Base-by-base conservation (phyloP, 2,329 filamentous ascomycete genomes). In the Akanthomyces uredinophilus region DNA sequence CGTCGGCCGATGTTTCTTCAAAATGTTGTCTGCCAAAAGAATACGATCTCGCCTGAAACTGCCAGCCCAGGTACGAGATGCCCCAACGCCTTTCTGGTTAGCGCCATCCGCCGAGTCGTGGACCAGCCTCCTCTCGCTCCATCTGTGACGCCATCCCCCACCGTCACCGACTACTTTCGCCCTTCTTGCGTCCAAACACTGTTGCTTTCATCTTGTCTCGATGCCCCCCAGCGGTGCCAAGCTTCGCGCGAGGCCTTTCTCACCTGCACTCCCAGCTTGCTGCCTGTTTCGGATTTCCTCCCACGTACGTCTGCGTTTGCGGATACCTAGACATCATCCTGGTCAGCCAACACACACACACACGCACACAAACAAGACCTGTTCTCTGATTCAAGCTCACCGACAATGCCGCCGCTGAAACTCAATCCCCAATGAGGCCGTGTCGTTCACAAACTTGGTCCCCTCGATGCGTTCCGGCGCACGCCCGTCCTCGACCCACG, bases 401-500 rank as follows among this genome's bases (percentile, higher is more conserved):
- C 41, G 49, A 24, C 59, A 61, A 24, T 61, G 59, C n/a, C 49
- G 50, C 18, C 59, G 37, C 24, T 46, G 27, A 16, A 61, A 55
- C 11, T 54, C 59, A 14, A 61, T 29, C 5, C 59, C 59, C 43
- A 39, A 29, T 1, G 39, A 16, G 10, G 29, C 41, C 1, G 18
- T 49, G 11, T 61, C 59, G 18, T 55, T 49, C 18, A 55, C 50
- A 29, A 27, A 61, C 29, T 61, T 61, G 18, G 59, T 61, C 29
- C 59, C 59, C 50, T 11, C 16, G 7, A 55, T 39, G 14, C 18
- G 41, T 32, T 78, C 76, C 0, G 79, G 79, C 1, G 78, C 77
- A n/a, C 70, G 63, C 6, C 70, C 72, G 32, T 73, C 62, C 67
- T 78, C 79, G 1, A 81, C 79, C 79, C 79, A 81, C 13, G 74